phyloP scores from a whole-genome alignment of 2,329 filamentous ascomycete genomes.

The Fusarium kyushuense region DNA sequence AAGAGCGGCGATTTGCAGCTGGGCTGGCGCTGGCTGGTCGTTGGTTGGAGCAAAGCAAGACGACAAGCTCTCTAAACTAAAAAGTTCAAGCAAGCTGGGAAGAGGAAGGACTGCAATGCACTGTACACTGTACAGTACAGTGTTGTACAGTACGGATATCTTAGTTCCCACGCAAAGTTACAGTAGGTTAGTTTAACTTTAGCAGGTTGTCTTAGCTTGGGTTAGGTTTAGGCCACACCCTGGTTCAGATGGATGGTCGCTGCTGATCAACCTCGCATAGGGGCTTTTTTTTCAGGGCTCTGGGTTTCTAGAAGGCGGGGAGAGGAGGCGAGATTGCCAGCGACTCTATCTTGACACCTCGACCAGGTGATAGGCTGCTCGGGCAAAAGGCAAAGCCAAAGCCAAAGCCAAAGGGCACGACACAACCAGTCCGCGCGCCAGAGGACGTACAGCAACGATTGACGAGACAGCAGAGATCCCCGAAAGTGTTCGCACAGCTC shows the following conservation, averaged over 20 bases:
- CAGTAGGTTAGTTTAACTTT: neutral
- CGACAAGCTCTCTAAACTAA: constrained; percentile 17
- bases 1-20: constrained; percentile 34
- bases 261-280: constrained; percentile 50
- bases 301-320: constrained; percentile 47
- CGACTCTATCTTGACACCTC: constrained; percentile 26
- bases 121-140: neutral
- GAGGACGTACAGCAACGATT: constrained; percentile 14
- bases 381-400: constrained; percentile 27
- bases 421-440: constrained; percentile 1
- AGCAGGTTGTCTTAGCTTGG: neutral
- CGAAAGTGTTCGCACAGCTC: constrained; percentile 16
- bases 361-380: constrained; percentile 27
- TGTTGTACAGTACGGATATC: neutral
- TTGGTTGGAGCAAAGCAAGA: constrained; percentile 10
- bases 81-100: constrained; percentile 15
- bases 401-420: neutral
- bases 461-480: constrained; percentile 19
- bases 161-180: neutral
- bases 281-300: constrained; percentile 37
- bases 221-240: constrained; percentile 42
- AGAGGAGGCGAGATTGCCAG: constrained; percentile 34
- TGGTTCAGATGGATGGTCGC: constrained; percentile 36
- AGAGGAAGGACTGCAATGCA: neutral
- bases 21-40: constrained; percentile 1